Evolutionary conservation across 495 filamentous ascomycete genomes (phyloP), one percentile per base, ranked within the genome.

Genomic region (Penicillium salamii): DNA sequence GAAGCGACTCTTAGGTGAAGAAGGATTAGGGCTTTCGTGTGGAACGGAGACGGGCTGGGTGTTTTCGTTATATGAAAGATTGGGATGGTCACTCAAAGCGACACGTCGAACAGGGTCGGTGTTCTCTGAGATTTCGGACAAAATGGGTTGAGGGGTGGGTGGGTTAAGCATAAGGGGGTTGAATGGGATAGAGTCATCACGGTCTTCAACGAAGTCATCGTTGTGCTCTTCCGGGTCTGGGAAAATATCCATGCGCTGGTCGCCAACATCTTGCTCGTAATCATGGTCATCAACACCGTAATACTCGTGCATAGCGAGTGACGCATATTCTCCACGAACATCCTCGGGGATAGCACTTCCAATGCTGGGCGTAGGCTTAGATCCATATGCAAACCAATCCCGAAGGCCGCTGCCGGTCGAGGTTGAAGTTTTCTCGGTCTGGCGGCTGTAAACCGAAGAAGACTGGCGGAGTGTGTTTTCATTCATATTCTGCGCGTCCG

Each of bases 161-260:
- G 78, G 78, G 45, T 80, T 79, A 53, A 79, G 66, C 52, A 69
- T 68, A 17, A 81, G 56, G 0, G 78, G 78, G 50, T 78, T 76
- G 50, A 78, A 70, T 1, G 54, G 68, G 26, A 71, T 59, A 5
- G 44, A 52, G 17, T 54, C 45, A 21, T 50, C 45, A 3, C 46
- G 48, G 23, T 72, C 68, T 14, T 69, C 66, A 8, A 74, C 68
- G 26, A 70, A 57, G 28, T 73, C 70, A 34, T 62, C 54, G 13
- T 70, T 63, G 23, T 73, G 59, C 26, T 78, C 72, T 36, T 70
- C 68, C 34, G 72, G 70, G 53, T 79, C 75, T 48, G 78, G 75
- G 26, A 68, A 71, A 17, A 73, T 72, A 14, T 70, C 58, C 51
- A 74, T 67, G 35, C 53, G 67, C n/a, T 60, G 52, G 19, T 71